Evolutionary conservation across 2,329 filamentous ascomycete genomes (phyloP), one percentile per base, ranked within the genome.

Genomic region (Talaromyces funiculosus): DNA sequence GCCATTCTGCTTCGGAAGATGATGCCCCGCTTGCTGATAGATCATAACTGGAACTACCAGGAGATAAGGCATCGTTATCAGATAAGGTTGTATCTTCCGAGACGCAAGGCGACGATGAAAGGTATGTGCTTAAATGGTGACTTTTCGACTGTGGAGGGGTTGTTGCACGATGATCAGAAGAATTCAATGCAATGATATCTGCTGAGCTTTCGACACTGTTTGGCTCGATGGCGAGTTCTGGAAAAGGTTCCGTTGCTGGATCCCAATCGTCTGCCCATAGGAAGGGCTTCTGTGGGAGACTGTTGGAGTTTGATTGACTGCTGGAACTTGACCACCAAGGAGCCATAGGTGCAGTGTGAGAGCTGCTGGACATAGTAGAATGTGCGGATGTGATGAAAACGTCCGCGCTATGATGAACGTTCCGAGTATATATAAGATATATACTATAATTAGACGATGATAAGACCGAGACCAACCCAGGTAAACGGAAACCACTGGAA

Each of bases 11-110:
- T 29, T 61, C 55, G 3, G 35, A 57, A 20, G 59, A 53, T 9
- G 43, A 45, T 14, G 49, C 45, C 29, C 24, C 47, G 38, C 31
- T 61, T 31, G 45, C 47, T 24, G 55, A 61, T 14, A 31, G 22
- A 20, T 37, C 29, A 8, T 38, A 49, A 33, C 55, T 61, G 14
- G 55, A 57, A 31, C 29, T 40, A 24, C 47, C 54, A 3, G 54
- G 56, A 33, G 54, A 53, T 40, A 54, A 58, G n/a, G 33, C 42
- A n/a, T 53, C 54, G 43, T 61, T 57, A n/a, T 58, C 60, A 29
- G 55, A 61, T n/a, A 57, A 37, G 8, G 26, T 37, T 8, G 60
- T 58, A 45, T 54, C 38, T 38, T 61, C 60, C 22, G 60, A 61
- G 22, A 57, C 38, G 18, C 54, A 61, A 1, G 54, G 54, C 3